A percentile compares a stretch with the other conserved stretches of the same genome.
These are phyloP conservation scores for Hymenochaete sp. DNA, from an alignment of 1,284 basidiomycete species.

Conservation along the genomic window DNA sequence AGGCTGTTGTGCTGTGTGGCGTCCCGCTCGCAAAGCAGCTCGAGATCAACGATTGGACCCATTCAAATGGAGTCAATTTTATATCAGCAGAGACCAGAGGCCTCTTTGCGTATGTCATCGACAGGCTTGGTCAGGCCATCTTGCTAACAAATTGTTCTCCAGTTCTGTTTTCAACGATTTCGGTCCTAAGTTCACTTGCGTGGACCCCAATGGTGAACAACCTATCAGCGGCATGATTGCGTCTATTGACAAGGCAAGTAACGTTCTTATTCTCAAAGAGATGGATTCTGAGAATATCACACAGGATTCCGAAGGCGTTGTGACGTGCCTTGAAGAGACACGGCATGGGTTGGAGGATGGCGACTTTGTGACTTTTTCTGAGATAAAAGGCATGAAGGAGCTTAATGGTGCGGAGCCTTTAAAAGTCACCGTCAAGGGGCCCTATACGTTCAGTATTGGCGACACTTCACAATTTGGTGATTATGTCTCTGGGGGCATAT, in stretches of 20 bases:
- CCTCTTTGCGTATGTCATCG: slow-evolving; percentile 73
- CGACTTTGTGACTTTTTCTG: slow-evolving; percentile 95
- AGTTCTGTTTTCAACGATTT: slow-evolving; percentile 97
- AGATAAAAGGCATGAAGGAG: slow-evolving; percentile 92
- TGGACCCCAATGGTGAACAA: slow-evolving; percentile 93
- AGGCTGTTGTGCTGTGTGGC: slow-evolving; percentile 89
- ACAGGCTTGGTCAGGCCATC: slow-evolving; percentile 5
- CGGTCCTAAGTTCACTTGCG: slow-evolving; percentile 87
- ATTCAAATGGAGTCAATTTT: slow-evolving; percentile 83
- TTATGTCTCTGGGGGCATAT: slow-evolving; percentile 89
- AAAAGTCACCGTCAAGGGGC: slow-evolving; percentile 90
- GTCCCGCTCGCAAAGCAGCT: slow-evolving; percentile 75
- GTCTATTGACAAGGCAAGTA: slow-evolving; percentile 68
- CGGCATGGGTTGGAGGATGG: slow-evolving; percentile 97
- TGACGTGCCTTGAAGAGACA: slow-evolving; percentile 95
- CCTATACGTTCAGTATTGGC: slow-evolving; percentile 93
- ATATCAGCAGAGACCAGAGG: slow-evolving; percentile 90
- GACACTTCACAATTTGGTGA: slow-evolving; percentile 73
- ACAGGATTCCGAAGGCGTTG: slow-evolving; percentile 80
- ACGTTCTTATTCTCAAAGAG: not conserved
- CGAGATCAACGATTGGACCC: slow-evolving; percentile 93
- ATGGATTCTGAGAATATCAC: slow-evolving; percentile 5
- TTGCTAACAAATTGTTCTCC: slow-evolving; percentile 19
- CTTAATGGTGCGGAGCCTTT: slow-evolving; percentile 88
- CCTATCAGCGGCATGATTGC: slow-evolving; percentile 94